Percentiles rank a stretch among this genome's conserved stretches.
Evolutionary conservation across 495 filamentous ascomycete species (phyloP).

Genomic region (Corynascus novoguineensis): DNA sequence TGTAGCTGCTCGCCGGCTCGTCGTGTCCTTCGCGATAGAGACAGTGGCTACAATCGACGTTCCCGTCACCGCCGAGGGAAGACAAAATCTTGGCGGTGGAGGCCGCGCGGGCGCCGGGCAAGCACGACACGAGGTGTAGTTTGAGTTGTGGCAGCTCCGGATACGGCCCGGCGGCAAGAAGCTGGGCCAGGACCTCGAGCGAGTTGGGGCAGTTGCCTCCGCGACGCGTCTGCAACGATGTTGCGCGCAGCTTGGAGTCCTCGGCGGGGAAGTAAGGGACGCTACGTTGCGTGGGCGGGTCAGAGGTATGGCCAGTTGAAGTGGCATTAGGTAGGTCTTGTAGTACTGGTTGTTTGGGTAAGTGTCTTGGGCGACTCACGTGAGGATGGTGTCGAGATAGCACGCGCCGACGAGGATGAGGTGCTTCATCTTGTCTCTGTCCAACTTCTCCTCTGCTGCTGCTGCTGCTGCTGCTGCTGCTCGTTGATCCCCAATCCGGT

Average conservation of each 20-base stretch:
- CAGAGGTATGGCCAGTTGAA: constrained; percentile 30
- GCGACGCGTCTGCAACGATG: constrained; percentile 51
- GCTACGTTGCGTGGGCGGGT: constrained; percentile 31
- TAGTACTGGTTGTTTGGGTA: neutral
- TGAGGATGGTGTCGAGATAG: constrained; percentile 64
- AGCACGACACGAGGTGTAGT: constrained; percentile 37
- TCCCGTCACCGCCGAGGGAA: constrained; percentile 29
- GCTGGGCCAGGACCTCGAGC: constrained; percentile 61
- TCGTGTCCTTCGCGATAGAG: constrained; percentile 52
- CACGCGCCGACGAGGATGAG: constrained; percentile 60
- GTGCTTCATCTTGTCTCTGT: constrained; percentile 31
- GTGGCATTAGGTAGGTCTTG: too few relatives aligned
- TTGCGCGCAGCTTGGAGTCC: constrained; percentile 67
- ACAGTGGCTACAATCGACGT: constrained; percentile 48
- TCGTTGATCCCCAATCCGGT: too few relatives aligned
- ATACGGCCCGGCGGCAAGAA: constrained; percentile 30
- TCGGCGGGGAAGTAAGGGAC: constrained; percentile 61
- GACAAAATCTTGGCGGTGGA: constrained; percentile 34
- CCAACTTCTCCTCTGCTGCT: neutral
- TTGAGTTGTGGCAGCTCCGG: constrained; percentile 16
- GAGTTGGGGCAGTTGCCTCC: constrained; percentile 70
- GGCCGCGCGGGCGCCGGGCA: constrained; percentile 31
- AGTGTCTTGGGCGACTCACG: constrained; percentile 35
- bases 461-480: too few relatives aligned
- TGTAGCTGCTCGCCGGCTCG: constrained; percentile 64